Evolutionary conservation across 192 early-diverging fungal species (phyloP).

Genomic region (Diversispora eburnea): DNA sequence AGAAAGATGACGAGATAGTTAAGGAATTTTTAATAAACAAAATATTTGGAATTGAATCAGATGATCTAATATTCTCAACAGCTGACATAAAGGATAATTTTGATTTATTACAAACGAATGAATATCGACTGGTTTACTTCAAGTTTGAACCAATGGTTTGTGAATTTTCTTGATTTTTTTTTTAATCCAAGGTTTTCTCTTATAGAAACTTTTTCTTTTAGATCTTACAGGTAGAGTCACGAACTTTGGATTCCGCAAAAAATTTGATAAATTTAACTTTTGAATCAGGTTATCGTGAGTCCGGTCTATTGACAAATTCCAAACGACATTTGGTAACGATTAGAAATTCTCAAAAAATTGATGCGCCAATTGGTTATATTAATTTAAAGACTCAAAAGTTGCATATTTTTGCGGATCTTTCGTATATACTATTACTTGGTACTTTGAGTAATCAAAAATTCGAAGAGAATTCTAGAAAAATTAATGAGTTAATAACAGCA

Average conservation of each 20-base stretch:
- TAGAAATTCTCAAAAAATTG: conserved; percentile 48
- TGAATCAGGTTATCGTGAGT: conserved; percentile 50
- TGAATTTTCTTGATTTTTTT: neutral
- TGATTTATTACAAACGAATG: conserved; percentile 2
- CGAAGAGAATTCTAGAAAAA: conserved; percentile 32
- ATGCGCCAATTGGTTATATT: conserved; percentile 51
- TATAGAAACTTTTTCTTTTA: conserved; percentile 14
- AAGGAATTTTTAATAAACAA: conserved; percentile 32
- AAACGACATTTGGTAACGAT: conserved; percentile 55
- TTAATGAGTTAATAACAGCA: conserved; percentile 25
- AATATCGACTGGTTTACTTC: conserved; percentile 42
- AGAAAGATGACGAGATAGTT: conserved; percentile 12
- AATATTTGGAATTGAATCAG: conserved; percentile 38
- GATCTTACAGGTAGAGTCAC: conserved; percentile 54
- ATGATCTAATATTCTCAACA: conserved; percentile 1
- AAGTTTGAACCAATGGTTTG: conserved; percentile 56
- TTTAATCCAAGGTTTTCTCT: neutral
- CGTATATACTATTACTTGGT: conserved; percentile 40
- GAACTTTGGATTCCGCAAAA: conserved; percentile 44
- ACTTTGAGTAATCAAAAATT: conserved; percentile 50
- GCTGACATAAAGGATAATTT: neutral
- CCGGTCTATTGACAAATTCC: conserved; percentile 45
- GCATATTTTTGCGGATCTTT: conserved; percentile 40
- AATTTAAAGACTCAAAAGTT: conserved; percentile 33
- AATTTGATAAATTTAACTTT: conserved; percentile 42